A percentile compares a stretch with the other conserved stretches of the same genome.
Conservation (phyloP, 768 basidiomycete species). For the Glaciozyma martinii region DNA sequence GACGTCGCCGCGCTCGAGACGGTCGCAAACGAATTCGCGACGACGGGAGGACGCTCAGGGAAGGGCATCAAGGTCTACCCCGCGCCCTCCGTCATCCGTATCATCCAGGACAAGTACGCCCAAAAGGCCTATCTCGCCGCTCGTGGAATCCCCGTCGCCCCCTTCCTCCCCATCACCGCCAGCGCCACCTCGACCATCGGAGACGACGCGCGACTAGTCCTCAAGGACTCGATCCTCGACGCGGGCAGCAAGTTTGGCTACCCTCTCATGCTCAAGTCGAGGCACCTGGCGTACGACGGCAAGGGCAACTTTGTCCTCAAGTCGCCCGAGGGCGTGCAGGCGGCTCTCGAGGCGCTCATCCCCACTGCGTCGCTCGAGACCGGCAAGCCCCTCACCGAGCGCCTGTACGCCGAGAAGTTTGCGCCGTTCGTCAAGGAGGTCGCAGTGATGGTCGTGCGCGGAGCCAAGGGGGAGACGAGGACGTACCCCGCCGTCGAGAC, state of each 20-base stretch:
- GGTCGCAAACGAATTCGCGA: constrained; percentile 41
- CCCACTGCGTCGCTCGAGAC: constrained; percentile 37
- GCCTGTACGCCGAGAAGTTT: constrained; percentile 90
- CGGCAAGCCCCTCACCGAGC: constrained; percentile 50
- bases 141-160: constrained; percentile 49
- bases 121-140: constrained; percentile 56
- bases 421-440: constrained; percentile 80
- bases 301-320: constrained; percentile 78
- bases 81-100: constrained; percentile 64
- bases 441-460: constrained; percentile 92
- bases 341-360: constrained; percentile 42
- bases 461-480: constrained; percentile 57
- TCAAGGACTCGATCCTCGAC: constrained; percentile 26
- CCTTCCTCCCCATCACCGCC: constrained; percentile 55
- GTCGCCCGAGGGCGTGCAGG: constrained; percentile 44
- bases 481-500: constrained; percentile 94
- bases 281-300: constrained; percentile 93
- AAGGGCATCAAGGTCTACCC: constrained; percentile 54
- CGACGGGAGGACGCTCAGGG: constrained; percentile 31
- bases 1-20: constrained; percentile 64
- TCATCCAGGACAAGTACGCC: constrained; percentile 69
- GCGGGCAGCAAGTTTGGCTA: constrained; percentile 53
- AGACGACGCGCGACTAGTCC: constrained; percentile 16
- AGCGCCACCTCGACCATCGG: constrained; percentile 38
- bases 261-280: constrained; percentile 89